These are phyloP conservation scores for Alternaria solani DNA, from an alignment of 2,329 filamentous ascomycete species.

Conservation along the genomic window DNA sequence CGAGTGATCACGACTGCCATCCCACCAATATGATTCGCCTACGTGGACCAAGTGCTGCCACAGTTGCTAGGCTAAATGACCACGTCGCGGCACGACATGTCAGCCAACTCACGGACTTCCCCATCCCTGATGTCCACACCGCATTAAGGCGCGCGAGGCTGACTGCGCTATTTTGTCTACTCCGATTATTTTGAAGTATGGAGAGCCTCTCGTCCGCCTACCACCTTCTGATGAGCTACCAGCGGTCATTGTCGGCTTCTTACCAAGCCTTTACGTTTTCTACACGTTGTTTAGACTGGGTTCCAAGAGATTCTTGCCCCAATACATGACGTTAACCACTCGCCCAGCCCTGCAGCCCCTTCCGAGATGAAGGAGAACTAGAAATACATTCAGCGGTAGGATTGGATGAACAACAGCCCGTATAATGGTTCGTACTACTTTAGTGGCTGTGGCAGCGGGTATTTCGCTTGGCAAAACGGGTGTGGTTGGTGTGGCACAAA, in stretches of 20 bases:
- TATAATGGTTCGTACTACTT: slow-evolving; percentile 13
- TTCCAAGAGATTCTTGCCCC: not conserved
- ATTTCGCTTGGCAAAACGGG: slow-evolving; percentile 23
- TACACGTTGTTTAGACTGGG: not conserved
- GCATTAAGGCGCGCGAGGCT: slow-evolving; percentile 3
- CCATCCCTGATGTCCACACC: not conserved
- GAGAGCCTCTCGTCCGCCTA: not conserved
- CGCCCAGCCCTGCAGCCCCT: not conserved
- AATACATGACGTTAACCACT: slow-evolving; percentile 1
- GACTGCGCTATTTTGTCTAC: not conserved
- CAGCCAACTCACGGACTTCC: not conserved
- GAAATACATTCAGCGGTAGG: not conserved
- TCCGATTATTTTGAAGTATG: not conserved
- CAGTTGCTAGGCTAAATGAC: not conserved
- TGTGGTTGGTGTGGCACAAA: not conserved
- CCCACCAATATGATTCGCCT: slow-evolving; percentile 12
- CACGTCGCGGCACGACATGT: slow-evolving; percentile 11
- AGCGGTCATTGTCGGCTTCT: too few species aligned
- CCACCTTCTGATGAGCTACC: not conserved
- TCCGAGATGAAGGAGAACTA: not conserved
- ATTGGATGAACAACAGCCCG: not conserved
- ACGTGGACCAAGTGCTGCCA: not conserved
- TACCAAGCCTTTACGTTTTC: not conserved
- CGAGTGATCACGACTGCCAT: not conserved
- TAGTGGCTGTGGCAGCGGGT: slow-evolving; percentile 25